Base-by-base conservation (phyloP, 148 eudicot genomes). In the Pharnaceum exiguum region DNA sequence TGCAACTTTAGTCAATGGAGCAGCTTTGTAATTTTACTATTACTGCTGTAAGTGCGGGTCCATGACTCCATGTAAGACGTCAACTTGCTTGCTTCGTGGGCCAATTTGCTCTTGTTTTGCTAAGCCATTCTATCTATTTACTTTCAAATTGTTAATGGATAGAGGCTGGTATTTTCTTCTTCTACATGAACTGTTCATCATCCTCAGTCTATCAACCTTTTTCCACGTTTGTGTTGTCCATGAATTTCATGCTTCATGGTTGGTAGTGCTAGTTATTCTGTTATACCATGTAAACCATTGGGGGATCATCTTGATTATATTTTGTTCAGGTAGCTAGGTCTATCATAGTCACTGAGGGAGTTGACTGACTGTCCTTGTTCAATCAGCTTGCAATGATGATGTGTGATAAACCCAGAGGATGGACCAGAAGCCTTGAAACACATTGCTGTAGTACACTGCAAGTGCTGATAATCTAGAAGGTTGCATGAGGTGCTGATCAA, bases 341-440 rank as follows among this genome's bases (percentile, higher is more conserved):
- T 49, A 60, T 49, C 61, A 32, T 59, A 48, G 44, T 24, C 60
- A 60, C 43, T 60, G 27, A 51, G 67, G 54, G 38, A 66, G 58
- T 65, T 75, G 71, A 71, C 71, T 63, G 40, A 63, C 37, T 60
- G 16, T 61, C 44, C 47, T 7, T 66, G 56, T 62, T 73, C 62
- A 59, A 76, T 74, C 85, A 80, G 81, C 70, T 77, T 71, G 69
- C 77, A 82, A 72, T 77, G 96, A 82, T 70, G 96, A 82, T 72
- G 80, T 79, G 84, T 84, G 84, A 82, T 75, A 75, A 75, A 40
- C 66, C 45, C 46, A 39, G 78, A 76, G 67, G 82, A 75, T 60
- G 49, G 52, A 44, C 50, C 62, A 26, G 49, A 70, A 53, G 58
- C 70, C 50, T 63, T 66, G 66, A 46, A 67, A 47, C 27, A n/a